Base-by-base conservation (phyloP, 106 monocot genomes). In the Alisma plantagoaquatica region DNA sequence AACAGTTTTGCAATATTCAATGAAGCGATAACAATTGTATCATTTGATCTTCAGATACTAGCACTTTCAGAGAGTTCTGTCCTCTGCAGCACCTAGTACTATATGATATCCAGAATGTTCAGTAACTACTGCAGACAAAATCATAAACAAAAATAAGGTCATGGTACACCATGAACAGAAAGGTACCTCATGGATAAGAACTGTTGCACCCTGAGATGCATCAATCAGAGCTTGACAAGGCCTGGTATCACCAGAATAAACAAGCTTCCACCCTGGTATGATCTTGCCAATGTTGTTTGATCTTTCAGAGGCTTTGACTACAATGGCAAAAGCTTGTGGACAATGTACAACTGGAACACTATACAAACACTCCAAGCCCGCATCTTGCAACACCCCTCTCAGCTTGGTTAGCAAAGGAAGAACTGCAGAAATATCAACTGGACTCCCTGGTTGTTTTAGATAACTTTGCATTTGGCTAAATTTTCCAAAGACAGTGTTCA, bases 291-390 rank as follows among this genome's bases (percentile, higher is more conserved):
- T 23, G 33, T 45, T 43, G 54, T 73, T 98, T 30, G 23, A 61
- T 60, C 71, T 81, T 59, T 72, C 71, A 22, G 63, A 9, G 27
- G 81, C 75, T 65, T 85, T 73, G 30, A 98, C 21, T 29, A 85
- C 85, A 57, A 98, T 56, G 57, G 69, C 96, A 79, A 90, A 98
- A 24, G 96, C 89, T 60, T 98, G 78, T 33, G 90, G 96, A 41
- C 96, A 98, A 69, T 98, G 96, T 27, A 78, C 54, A 29, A 98
- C 96, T n/a, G 96, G 85, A 23, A 98, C 90, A 63, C 96, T 98
- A 28, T 70, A 71, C 19, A 98, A 46, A 61, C 57, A 25, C 43
- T 89, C 85, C 47, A 98, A 50, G 41, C 90, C 89, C 24, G 82
- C 76, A 53, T 79, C 73, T 25, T 15, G 23, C 10, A 98, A 62